Base-by-base conservation (phyloP, 2,329 filamentous ascomycete species). In the Trichophyton schoenleinii region DNA sequence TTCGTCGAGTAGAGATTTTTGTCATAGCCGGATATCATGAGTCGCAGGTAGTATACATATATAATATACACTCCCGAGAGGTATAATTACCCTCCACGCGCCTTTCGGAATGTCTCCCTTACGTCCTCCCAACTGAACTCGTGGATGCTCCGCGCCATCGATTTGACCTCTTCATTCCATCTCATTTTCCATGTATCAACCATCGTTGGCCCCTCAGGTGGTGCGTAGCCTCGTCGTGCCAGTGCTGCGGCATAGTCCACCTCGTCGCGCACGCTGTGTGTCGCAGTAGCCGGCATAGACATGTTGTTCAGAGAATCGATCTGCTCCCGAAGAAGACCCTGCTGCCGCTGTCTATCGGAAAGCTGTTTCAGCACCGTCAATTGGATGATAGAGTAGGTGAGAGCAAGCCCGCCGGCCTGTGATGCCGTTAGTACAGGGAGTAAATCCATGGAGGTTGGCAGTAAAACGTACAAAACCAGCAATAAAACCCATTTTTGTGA, bases 151-250 rank as follows among this genome's bases (percentile, higher is more conserved):
- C 78, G 79, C 61, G 87, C 86, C 59, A 86, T 80, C 63, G 79
- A 78, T 71, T 87, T 81, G 41, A 92, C 74, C 73, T 92, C 88
- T 58, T 80, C 74, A 72, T 94, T 92, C 88, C 88, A 92, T 63
- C 83, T 79, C 68, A 88, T 86, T 77, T 92, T 92, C 67, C 86
- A 79, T 41, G 83, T 77, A 70, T 91, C 87, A 60, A 84, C 70
- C 58, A 88, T 75, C 34, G 61, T 61, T 7, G 64, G 62, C 60
- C 61, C 41, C 59, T 68, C 55, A 34, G 49, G 31, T 58, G 52
- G 48, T 58, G 61, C 42, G 59, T 66, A 66, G 28, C 65, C 65
- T 59, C 52, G 49, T 52, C 64, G 53, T 57, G 65, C 64, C 46
- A 66, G 46, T 6, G 64, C 63, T 20, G 62, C 62, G 15, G 60